Evolutionary conservation across 1,284 basidiomycete species (phyloP), one percentile per base, ranked within the genome.

Genomic region (Chalciporus sp.): DNA sequence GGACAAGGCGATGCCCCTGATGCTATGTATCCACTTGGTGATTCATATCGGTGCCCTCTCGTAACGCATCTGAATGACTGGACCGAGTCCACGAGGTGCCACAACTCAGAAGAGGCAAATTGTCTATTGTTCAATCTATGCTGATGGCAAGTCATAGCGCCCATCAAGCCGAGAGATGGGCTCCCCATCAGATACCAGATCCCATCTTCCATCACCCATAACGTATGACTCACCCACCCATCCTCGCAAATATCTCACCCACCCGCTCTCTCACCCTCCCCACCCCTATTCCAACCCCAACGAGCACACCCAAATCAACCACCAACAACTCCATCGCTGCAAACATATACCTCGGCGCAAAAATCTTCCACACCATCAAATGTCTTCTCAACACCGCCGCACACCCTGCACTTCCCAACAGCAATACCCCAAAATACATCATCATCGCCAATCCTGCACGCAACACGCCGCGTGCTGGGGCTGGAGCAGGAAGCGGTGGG

Each of bases 361-460:
- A 99, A 6, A 98, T 88, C 74, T 98, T 98, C 94, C 96, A 99
- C 35, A 98, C 94, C 95, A 99, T 98, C 61, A 99, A 72, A 72
- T 99, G 97, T 40, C 96, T 72, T 53, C 94, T 73, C 51, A 98
- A 76, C 66, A 85, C 82, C 3, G 90, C 88, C 0, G 94, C 87
- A 55, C 86, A 88, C 6, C 85, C 70, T 4, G 92, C 86, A 9
- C 85, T 84, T 3, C 89, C 85, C 7, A 96, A 68, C 0, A 92
- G 72, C 28, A 97, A 68, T 3, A 77, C 64, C 4, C 81, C 72
- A 66, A 90, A 88, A 68, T 95, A 95, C 2, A 86, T 4, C 56
- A 62, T 65, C 1, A 90, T 75, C 0, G 82, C 86, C 1, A 95
- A 67, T 0, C 76, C 76, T 0, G 87, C 81, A 3, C 84, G 73